Evolutionary conservation across 257 asterid genomes (phyloP).

Genomic region (Anisodus acutangulus): DNA sequence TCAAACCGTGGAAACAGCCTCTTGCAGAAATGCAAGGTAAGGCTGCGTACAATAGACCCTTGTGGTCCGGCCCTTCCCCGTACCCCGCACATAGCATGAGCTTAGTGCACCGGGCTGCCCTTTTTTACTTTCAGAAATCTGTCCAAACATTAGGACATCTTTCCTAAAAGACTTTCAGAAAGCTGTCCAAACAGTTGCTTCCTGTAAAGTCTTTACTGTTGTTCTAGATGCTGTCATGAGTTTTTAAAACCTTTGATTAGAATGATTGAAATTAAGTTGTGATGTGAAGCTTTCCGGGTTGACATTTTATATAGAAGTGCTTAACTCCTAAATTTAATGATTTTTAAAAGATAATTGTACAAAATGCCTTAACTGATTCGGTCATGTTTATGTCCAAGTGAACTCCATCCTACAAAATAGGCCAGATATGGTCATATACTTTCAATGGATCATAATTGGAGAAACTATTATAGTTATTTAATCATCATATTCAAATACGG

Average conservation of each 20-base stretch:
- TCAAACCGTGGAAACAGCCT: too few species aligned
- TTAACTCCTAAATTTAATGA: not conserved
- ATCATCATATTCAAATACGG: not conserved
- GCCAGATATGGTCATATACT: not conserved
- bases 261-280: not conserved
- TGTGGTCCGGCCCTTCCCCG: too few species aligned
- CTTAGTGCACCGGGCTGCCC: too few species aligned
- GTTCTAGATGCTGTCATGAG: not conserved
- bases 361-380: not conserved
- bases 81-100: too few species aligned
- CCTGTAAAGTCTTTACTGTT: not conserved
- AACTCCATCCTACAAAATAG: not conserved
- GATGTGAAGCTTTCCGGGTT: not conserved
- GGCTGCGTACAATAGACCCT: too few species aligned
- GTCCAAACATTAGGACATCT: not conserved
- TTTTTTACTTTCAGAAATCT: too few species aligned
- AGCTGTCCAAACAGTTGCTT: conserved; percentile 13
- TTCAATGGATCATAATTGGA: not conserved
- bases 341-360: not conserved
- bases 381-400: conserved; percentile 8
- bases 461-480: not conserved
- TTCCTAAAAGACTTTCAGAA: not conserved
- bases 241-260: not conserved
- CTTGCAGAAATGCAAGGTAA: too few species aligned
- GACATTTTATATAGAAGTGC: not conserved